Conservation (phyloP, 495 filamentous ascomycete species). For the Lasiosphaeria ovina region DNA sequence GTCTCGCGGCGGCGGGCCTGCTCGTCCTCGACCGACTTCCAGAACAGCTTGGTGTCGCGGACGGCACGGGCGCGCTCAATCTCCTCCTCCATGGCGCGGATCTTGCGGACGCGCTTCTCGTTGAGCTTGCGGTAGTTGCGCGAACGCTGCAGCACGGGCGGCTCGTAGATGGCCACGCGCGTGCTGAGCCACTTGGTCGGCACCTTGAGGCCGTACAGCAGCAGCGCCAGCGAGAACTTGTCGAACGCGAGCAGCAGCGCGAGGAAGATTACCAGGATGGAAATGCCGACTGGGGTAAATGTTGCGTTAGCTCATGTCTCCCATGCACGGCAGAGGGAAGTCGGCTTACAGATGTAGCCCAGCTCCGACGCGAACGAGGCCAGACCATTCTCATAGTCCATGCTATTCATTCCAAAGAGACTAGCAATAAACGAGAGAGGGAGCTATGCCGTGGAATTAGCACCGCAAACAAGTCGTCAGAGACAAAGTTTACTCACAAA, state of each 20-base stretch:
- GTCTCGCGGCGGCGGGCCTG: constrained; percentile 4
- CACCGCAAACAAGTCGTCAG: neutral
- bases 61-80: constrained; percentile 15
- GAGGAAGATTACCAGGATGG: constrained; percentile 17
- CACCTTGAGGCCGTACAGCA: constrained; percentile 19
- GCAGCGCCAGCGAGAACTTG: constrained; percentile 20
- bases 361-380: constrained; percentile 14
- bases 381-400: constrained; percentile 18
- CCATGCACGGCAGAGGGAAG: neutral
- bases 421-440: constrained; percentile 17
- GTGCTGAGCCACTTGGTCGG: constrained; percentile 17
- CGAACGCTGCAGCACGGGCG: constrained; percentile 8
- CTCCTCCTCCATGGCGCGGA: constrained; percentile 18
- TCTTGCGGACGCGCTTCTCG: constrained; percentile 12
- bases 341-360: constrained; percentile 13
- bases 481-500: constrained; percentile 1
- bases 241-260: constrained; percentile 17
- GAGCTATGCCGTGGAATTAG: constrained; percentile 1
- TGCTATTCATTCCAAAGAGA: constrained; percentile 21
- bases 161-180: constrained; percentile 13
- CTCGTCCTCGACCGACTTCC: constrained; percentile 17
- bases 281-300: constrained; percentile 8
- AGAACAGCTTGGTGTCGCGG: constrained; percentile 18
- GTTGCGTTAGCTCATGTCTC: neutral
- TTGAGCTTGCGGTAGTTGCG: constrained; percentile 14